Percentiles rank a stretch among this genome's conserved stretches.
Evolutionary conservation across 192 early-diverging fungal genomes (phyloP).

Genomic region (Hyaloraphidium curvatum): DNA sequence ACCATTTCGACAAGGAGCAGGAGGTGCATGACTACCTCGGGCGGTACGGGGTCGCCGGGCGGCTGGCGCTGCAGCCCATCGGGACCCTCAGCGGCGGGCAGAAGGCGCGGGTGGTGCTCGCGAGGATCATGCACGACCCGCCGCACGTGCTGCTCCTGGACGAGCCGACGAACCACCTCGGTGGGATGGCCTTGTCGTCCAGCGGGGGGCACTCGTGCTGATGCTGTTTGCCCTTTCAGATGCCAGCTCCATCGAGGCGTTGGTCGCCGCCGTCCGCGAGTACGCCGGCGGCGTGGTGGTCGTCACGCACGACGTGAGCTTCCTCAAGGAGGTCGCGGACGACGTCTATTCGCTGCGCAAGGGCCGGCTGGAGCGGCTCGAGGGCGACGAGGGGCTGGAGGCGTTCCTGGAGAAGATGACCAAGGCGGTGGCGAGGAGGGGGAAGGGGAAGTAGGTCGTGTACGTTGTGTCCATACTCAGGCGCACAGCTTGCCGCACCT

Average conservation of each 20-base stretch:
- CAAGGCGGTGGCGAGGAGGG: no score
- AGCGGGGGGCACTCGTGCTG: neutral
- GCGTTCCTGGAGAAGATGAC: neutral
- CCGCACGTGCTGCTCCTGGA: conserved; percentile 57
- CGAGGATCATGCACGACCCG: conserved; percentile 32
- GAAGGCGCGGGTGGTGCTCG: conserved; percentile 54
- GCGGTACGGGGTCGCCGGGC: conserved; percentile 51
- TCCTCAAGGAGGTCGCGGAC: conserved; percentile 44
- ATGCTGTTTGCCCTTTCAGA: conserved; percentile 1
- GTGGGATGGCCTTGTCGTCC: neutral
- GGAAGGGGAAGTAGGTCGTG: no score
- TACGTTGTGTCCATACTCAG: no score
- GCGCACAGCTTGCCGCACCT: no score
- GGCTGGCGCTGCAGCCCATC: conserved; percentile 36
- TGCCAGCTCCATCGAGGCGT: conserved; percentile 59
- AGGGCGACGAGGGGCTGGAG: neutral
- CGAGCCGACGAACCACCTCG: conserved; percentile 19
- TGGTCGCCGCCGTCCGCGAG: conserved; percentile 46
- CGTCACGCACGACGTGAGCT: conserved; percentile 77
- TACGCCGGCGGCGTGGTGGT: conserved; percentile 56
- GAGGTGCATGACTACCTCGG: conserved; percentile 53
- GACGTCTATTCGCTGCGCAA: conserved; percentile 9
- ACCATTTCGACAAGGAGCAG: conserved; percentile 22
- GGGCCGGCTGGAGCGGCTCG: neutral
- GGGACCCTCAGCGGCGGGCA: conserved; percentile 62